Base-by-base conservation (phyloP, 2,329 filamentous ascomycete species). In the Parascedosporium putredinis region DNA sequence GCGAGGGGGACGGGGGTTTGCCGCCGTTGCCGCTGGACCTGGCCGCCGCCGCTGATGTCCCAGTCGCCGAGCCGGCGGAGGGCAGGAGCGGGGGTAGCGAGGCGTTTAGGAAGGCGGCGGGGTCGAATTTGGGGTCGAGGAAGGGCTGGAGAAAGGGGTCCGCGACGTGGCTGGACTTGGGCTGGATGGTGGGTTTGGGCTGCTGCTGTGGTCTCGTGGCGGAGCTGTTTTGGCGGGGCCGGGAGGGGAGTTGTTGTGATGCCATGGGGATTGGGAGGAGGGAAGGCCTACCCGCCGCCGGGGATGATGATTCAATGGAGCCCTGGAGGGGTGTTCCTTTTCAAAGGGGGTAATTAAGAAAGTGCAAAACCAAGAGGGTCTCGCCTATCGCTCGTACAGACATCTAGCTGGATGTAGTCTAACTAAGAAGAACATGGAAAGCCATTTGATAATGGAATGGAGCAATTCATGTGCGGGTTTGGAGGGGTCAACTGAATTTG, bases 21-120 rank as follows among this genome's bases (percentile, higher is more conserved):
- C 53, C 58, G 6, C 52, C n/a, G n/a, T 51, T 40, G 57, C 57
- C 33, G 10, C 53, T 52, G 49, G 53, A 47, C 50, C 54, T 50
- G n/a, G 55, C 51, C 14, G 14, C 20, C 3, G 27, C 20, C 5
- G 60, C n/a, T n/a, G n/a, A n/a, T n/a, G n/a, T n/a, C n/a, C n/a
- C n/a, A n/a, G n/a, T n/a, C n/a, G n/a, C n/a, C n/a, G n/a, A n/a
- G n/a, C n/a, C 57, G 25, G 63, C 56, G 60, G 59, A 68, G 60
- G 65, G 69, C 54, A 77, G 74, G 18, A 95, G 72, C 2, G 84
- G 71, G 4, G 89, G 86, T 1, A 97, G 73, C 1, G 78, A 78
- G 52, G 81, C 72, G 67, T 97, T 97, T 59, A 97, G 80, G 64
- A 89, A 95, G 45, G 86, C 81, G 55, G 84, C 85, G 3, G 90